Conservation (phyloP, 345 rosid species). For the Sonneratia alba region DNA sequence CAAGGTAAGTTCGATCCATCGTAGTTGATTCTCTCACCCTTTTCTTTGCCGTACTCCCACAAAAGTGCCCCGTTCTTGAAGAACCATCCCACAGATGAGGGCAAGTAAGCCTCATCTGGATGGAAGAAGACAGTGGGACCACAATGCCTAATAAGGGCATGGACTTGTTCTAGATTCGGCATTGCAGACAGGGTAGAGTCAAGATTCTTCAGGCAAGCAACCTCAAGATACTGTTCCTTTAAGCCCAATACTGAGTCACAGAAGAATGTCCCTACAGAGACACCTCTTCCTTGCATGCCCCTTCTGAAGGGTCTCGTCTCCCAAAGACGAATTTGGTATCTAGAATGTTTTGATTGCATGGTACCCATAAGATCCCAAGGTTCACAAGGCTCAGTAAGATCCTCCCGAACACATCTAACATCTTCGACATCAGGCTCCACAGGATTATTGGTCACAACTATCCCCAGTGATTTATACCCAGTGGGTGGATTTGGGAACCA, state of each 20-base stretch:
- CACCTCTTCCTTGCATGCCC: constrained; percentile 61
- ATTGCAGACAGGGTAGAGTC: constrained; percentile 43
- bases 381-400: constrained; percentile 73
- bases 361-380: constrained; percentile 41
- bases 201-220: constrained; percentile 75
- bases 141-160: constrained; percentile 54
- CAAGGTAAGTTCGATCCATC: constrained; percentile 59
- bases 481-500: constrained; percentile 75
- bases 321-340: constrained; percentile 50
- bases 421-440: constrained; percentile 51
- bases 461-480: constrained; percentile 81
- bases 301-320: constrained; percentile 52
- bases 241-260: constrained; percentile 36
- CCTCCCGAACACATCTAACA: constrained; percentile 68
- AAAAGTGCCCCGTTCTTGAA: constrained; percentile 78
- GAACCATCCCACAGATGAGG: constrained; percentile 85
- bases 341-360: constrained; percentile 23
- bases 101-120: constrained; percentile 74
- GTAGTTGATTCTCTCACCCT: constrained; percentile 38
- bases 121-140: constrained; percentile 89
- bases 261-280: constrained; percentile 75
- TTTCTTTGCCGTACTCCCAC: constrained; percentile 32
- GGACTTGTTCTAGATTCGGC: constrained; percentile 79
- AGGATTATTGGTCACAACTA: constrained; percentile 42
- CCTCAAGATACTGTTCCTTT: constrained; percentile 25